Base-by-base conservation (phyloP, 768 basidiomycete genomes). In the Sarcodon aspratus region DNA sequence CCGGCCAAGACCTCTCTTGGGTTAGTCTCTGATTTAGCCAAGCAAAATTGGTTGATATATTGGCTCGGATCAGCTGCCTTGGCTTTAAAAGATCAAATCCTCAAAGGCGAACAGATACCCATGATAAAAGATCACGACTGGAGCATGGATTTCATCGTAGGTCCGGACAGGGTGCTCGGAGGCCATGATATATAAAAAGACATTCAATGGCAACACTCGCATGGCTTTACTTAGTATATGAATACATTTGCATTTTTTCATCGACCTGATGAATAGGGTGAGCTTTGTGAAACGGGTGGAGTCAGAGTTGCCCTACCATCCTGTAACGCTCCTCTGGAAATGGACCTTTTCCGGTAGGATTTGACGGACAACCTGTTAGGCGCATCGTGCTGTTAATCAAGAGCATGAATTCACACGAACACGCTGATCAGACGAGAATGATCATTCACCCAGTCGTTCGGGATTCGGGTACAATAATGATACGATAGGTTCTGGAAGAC, bases 131-230 rank as follows among this genome's bases (percentile, higher is more conserved):
- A 71, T 46, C 67, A 70, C 54, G 84, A 86, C 62, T 80, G 80
- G 74, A 74, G 70, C 54, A 66, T 86, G 65, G 78, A 86, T 59
- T 60, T 71, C 44, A 69, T 86, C 50, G 63, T 85, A 42, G 76
- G 77, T 34, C 68, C 71, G 15, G 65, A 72, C 48, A 69, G 63
- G 44, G 61, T 68, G 52, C 54, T 66, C 34, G 21, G 21, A 27
- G 21, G 21, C 5, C 21, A 27, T 27, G 21, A 27, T 27, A 27
- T 27, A 27, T 27, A 27, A 27, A 27, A 3, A 5, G 21, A 27
- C 21, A 27, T 27, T 27, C 21, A n/a, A n/a, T n/a, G n/a, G n/a
- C n/a, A n/a, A n/a, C n/a, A 5, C 5, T 27, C 13, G 40, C 40
- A 42, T 18, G 40, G 17, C 27, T 42, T 42, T 27, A 15, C 5